These are phyloP conservation scores for Tremella yokohamensis DNA, from an alignment of 768 basidiomycete genomes.

Conservation along the genomic window DNA sequence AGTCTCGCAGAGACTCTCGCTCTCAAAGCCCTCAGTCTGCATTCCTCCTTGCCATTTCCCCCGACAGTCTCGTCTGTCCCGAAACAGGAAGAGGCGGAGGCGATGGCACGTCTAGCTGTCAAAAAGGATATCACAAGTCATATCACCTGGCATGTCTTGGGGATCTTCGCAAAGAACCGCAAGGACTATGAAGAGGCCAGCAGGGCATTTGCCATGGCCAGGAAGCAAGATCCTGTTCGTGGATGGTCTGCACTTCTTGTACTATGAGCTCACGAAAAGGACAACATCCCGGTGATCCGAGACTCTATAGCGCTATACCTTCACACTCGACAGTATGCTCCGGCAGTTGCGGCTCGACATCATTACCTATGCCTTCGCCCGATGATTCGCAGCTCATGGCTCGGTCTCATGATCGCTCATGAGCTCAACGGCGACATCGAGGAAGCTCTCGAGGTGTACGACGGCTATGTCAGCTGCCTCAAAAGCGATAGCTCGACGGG, in stretches of 20 bases:
- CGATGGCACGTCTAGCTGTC: conserved; percentile 44
- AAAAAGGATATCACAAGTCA: conserved; percentile 61
- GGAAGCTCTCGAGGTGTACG: conserved; percentile 69
- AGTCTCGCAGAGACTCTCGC: conserved; percentile 73
- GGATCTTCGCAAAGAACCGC: conserved; percentile 87
- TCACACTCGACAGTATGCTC: conserved; percentile 75
- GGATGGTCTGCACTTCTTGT: not conserved
- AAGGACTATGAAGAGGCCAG: conserved; percentile 92
- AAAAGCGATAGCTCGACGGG: conserved; percentile 58
- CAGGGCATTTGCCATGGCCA: conserved; percentile 84
- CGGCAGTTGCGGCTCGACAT: conserved; percentile 75
- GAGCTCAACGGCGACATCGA: conserved; percentile 71
- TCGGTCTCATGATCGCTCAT: conserved; percentile 81
- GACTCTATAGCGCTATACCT: conserved; percentile 86
- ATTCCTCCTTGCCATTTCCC: conserved; percentile 46
- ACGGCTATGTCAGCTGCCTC: conserved; percentile 66
- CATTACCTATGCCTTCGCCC: conserved; percentile 76
- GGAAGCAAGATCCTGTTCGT: conserved; percentile 80
- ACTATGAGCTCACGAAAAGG: conserved; percentile 55
- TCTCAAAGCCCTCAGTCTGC: conserved; percentile 83
- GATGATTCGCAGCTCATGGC: conserved; percentile 80
- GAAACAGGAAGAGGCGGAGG: conserved; percentile 64
- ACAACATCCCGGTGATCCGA: conserved; percentile 87
- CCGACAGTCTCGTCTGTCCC: conserved; percentile 59
- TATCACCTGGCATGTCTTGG: conserved; percentile 98